Evolutionary conservation across 441 rosid species (phyloP).

Genomic region (Corymbia citriodora): DNA sequence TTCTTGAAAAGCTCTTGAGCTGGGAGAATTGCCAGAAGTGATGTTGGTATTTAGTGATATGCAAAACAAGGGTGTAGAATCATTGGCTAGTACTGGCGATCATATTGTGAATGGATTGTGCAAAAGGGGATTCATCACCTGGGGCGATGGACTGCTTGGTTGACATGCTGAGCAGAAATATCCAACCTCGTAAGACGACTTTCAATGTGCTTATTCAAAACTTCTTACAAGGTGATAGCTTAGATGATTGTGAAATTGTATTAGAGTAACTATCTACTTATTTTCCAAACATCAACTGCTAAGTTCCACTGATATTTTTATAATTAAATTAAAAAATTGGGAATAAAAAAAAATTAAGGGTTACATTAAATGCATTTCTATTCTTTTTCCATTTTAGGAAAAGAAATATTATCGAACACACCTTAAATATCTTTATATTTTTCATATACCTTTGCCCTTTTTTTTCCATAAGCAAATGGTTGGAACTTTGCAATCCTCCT

Average conservation of each 20-base stretch:
- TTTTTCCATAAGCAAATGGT: too few relatives aligned
- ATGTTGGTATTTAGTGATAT: conserved; percentile 24
- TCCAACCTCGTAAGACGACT: conserved; percentile 16
- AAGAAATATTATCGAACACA: too few relatives aligned
- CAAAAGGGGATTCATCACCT: conserved; percentile 2
- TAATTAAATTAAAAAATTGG: too few relatives aligned
- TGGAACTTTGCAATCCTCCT: too few relatives aligned
- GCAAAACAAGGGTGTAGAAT: conserved; percentile 26
- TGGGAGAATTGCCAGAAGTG: conserved; percentile 27
- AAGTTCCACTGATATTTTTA: too few relatives aligned
- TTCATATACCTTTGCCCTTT: too few relatives aligned
- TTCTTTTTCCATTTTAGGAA: too few relatives aligned
- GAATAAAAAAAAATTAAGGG: too few relatives aligned
- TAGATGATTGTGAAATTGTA: conserved; percentile 28
- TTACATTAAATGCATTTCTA: too few relatives aligned
- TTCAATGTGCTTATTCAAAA: conserved; percentile 8
- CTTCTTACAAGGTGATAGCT: conserved; percentile 13
- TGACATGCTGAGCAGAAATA: conserved; percentile 17
- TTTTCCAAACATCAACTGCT: too few relatives aligned
- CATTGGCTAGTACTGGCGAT: conserved; percentile 6
- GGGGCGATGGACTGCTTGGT: conserved; percentile 31
- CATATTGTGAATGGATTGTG: conserved; percentile 17
- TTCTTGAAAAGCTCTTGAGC: conserved; percentile 21
- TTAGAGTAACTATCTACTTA: background rate
- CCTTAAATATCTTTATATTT: too few relatives aligned